Evolutionary conservation across 2,329 filamentous ascomycete genomes (phyloP).

Genomic region (Colletotrichum zoysiae): DNA sequence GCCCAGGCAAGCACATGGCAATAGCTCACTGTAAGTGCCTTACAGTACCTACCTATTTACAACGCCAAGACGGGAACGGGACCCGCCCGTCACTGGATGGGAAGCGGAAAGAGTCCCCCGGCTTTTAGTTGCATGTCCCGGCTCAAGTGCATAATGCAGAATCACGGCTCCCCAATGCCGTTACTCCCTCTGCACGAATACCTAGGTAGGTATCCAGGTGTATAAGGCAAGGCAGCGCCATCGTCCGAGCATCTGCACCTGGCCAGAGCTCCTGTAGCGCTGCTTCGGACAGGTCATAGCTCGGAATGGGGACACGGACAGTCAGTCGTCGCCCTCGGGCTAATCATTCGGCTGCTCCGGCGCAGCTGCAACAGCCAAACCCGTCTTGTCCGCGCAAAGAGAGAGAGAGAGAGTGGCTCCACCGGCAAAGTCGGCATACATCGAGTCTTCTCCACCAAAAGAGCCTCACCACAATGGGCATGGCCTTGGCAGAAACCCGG

Average conservation of each 20-base stretch:
- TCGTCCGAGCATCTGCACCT: conserved; percentile 17
- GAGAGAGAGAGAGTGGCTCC: conserved; percentile 3
- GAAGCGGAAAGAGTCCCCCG: conserved; percentile 42
- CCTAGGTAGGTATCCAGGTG: too few relatives aligned
- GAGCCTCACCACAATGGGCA: conserved; percentile 6
- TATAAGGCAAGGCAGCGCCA: neutral
- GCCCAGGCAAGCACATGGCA: too few relatives aligned
- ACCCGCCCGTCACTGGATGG: conserved; percentile 26
- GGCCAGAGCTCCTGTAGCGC: neutral
- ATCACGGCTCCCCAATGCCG: conserved; percentile 26
- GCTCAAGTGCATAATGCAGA: neutral
- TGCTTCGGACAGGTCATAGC: conserved; percentile 10
- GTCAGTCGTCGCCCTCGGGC: conserved; percentile 13
- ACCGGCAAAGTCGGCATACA: conserved; percentile 39
- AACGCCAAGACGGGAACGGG: conserved; percentile 35
- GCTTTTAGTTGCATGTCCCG: conserved; percentile 14
- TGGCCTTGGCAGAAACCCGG: conserved; percentile 35
- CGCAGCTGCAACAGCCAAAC: conserved; percentile 1
- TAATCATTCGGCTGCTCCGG: conserved; percentile 6
- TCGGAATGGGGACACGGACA: conserved; percentile 4
- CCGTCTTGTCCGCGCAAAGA: neutral
- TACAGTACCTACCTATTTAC: neutral
- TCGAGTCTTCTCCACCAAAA: conserved; percentile 18
- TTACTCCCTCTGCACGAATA: neutral
- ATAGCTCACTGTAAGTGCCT: too few relatives aligned